Base-by-base conservation (phyloP, 495 filamentous ascomycete species). In the Neurospora sp. region DNA sequence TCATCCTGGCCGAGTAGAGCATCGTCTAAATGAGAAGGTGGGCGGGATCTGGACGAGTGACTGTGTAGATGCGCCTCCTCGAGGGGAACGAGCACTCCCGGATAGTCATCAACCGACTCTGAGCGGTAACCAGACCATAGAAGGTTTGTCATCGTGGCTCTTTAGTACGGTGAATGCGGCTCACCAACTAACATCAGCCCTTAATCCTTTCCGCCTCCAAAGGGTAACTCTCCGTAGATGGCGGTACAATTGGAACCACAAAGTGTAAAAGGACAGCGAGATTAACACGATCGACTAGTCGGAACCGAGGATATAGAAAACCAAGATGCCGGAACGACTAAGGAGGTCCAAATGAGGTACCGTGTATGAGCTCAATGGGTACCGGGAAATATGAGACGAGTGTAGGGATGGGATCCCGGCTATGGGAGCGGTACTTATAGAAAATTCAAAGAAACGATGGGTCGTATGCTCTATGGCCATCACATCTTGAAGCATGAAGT, bases 41-140 rank as follows among this genome's bases (percentile, higher is more conserved):
- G 76, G 9, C 77, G 77, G 12, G 76, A 79, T 53, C 80, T 74
- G 48, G 79, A 80, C 48, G 81, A 80, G 70, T 86, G 82, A 72
- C 84, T 85, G 75, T 87, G 82, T 45, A 83, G 77, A 70, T 83
- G 81, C 0, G 86, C 86, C 70, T 87, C 80, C 16, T 82, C 81
- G 27, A 87, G 81, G 10, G 85, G 79, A 40, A 87, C 74, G 41
- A 87, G 74, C 27, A 85, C 84, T 75, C 79, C 81, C 44, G 79
- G 45, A 76, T 83, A 85, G 75, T 83, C 78, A 59, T 81, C 74
- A 35, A 83, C 80, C 3, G 84, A 84, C 70, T 84, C 82, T 68
- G 73, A 69, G 70, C 79, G 81, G 45, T 70, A 74, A 20, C 71
- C 68, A 10, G 74, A 68, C 72, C 72, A 78, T 38, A 75, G 65